Evolutionary conservation across 192 early-diverging fungal species (phyloP), one percentile per base, ranked within the genome.

Genomic region (Coemansia sp.): DNA sequence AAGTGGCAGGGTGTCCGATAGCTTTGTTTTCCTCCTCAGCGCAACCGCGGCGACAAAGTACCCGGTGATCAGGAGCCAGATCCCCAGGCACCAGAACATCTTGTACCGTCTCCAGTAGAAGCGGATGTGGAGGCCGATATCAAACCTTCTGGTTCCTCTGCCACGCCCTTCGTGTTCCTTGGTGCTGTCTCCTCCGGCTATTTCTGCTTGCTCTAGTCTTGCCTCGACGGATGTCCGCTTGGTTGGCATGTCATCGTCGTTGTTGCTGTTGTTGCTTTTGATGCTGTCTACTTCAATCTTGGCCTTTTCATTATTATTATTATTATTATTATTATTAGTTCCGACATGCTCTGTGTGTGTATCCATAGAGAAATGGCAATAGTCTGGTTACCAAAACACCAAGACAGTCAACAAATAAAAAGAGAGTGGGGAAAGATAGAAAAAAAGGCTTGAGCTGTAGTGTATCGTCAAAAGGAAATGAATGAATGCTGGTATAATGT

Each of bases 31-130:
- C 40, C 77, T 72, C 38, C 87, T 81, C 43, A 89, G 69, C 11
- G 75, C 76, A 65, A 87, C 69, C 42, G 88, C 79, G 2, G 85
- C 88, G 60, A 91, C 75, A 66, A 88, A 85, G 76, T 86, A 93
- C 43, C 79, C 87, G 7, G 86, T 89, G 10, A 88, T 13, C 13
- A 80, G 55, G 10, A 84, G 19, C 87, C 87, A 91, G 57, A 85
- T 74, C 8, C 43, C 74, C 16, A 87, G 54, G 62, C 79, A 71
- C 59, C 73, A 75, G 17, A 64, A 49, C 2, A 64, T 4, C 43
- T 64, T 63, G 66, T 80, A 56, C 42, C 49, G 41, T 10, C 53
- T 59, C 73, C 70, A 81, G 19, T 32, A 46, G 13, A 43, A 19
- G 37, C 65, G 61, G 43, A 68, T 32, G 11, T n/a, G 19, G n/a